Base-by-base conservation (phyloP, 1,284 basidiomycete species). In the Ceratobasidium papillatum region DNA sequence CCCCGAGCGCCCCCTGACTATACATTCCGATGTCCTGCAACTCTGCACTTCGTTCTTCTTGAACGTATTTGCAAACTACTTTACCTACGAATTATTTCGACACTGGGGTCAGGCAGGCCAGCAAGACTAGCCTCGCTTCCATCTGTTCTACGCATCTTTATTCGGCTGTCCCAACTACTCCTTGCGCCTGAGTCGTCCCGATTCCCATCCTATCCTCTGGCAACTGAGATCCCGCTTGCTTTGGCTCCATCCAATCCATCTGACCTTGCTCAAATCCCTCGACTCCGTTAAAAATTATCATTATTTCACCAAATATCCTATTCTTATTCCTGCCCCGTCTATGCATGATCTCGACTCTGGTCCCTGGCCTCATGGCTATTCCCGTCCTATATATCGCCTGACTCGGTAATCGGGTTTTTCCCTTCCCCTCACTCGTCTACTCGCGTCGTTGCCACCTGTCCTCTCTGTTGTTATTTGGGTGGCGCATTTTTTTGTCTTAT, bases 311-410 rank as follows among this genome's bases (percentile, higher is more conserved):
- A n/a, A n/a, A n/a, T n/a, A n/a, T n/a, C n/a, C n/a, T n/a, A n/a
- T n/a, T n/a, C n/a, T n/a, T n/a, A n/a, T n/a, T n/a, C n/a, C n/a
- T n/a, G n/a, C n/a, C n/a, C n/a, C n/a, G n/a, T n/a, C n/a, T n/a
- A n/a, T n/a, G n/a, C n/a, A n/a, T n/a, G n/a, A n/a, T n/a, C n/a
- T n/a, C n/a, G n/a, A n/a, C n/a, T n/a, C 41, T n/a, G 32, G n/a
- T 4, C 27, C 59, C 25, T 43, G 14, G 59, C 9, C 62, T 64
- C 61, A 41, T 64, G 62, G 62, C 62, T 64, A 43, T 25, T 36
- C 30, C 19, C 25, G 30, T 22, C 62, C 27, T 64, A 64, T 64
- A 43, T 47, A 64, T 64, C 62, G 34, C 27, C 62, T 38, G 34
- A 36, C 36, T 19, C 62, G 22, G 41, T 7, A 32, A 41, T 41